Base-by-base conservation (phyloP, 495 filamentous ascomycete genomes). In the Baudoinia panamericana region DNA sequence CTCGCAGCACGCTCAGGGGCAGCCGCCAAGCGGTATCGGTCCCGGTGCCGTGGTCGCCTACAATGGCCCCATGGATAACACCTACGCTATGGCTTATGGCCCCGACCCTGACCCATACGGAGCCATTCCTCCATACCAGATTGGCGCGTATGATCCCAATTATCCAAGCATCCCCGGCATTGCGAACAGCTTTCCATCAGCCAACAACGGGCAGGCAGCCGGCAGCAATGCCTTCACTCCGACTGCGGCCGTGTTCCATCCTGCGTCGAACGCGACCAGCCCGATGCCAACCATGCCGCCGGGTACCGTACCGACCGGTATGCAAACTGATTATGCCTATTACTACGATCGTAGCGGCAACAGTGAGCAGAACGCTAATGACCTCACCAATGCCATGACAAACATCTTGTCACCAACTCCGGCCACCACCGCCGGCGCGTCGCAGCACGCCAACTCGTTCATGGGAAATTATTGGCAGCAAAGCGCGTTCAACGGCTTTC, bases 1-100 rank as follows among this genome's bases (percentile, higher is more conserved):
- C 58, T 87, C 83, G 10, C 46, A 46, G 19, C 37, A 46, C 12
- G 46, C 47, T 7, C 30, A 36, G 23, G 44, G 44, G 17, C 43
- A 50, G 29, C 42, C 46, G n/a, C 51, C 51, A 16, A 50, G 43
- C 28, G 51, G 42, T 26, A 43, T 54, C 19, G 47, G 42, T 2
- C 46, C 51, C 2, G 51, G 51, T 15, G 51, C 48, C 1, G 38
- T 54, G n/a, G 39, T 36, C 12, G 17, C 5, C 4, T 12, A 29
- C 17, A 15, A 20, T 30, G 30, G 33, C 30, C 16, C 13, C 30
- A 27, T 34, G 9, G 22, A 39, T 25, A 36, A 41, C 29, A 31
- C 36, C 5, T 52, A 52, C 39, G 30, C 43, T 13, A 52, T 52
- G 48, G 29, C 38, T 0, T 52, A 52, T 29, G 48, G 48, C 7